Evolutionary conservation across 2,329 filamentous ascomycete genomes (phyloP), one percentile per base, ranked within the genome.

Genomic region (Mycosphaerella arachidis): DNA sequence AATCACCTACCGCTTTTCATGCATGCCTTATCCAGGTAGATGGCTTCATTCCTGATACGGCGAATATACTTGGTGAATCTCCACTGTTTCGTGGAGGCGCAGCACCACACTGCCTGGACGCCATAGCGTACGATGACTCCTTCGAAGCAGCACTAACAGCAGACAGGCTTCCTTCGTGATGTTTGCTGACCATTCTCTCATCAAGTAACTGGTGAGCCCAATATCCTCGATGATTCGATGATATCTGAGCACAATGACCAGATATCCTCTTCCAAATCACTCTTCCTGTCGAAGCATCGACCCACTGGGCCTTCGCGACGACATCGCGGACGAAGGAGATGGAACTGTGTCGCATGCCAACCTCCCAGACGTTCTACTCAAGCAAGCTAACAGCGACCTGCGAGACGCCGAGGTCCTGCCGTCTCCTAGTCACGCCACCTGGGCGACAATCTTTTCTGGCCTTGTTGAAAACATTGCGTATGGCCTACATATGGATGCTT

Each of bases 381-480:
- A 45, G 4, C 18, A 33, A 18, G 55, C 51, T 12, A 31, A 35
- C 9, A 13, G 6, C 9, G 45, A 48, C 10, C 53, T 61, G 16
- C 10, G 30, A 8, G 24, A 35, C 18, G n/a, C 53, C 8, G 52
- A 59, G 9, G 30, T 12, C 18, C 24, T 33, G 4, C 24, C 24
- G 7, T 13, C 50, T 6, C 29, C 18, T 5, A 9, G 6, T n/a
- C 33, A 10, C 4, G 7, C 29, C 20, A 27, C 45, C 10, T 61
- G 52, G 52, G 20, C 50, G 12, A 58, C 48, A 48, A 3, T 37
- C 20, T 50, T 58, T 45, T 35, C 50, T 10, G 48, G 30, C 9
- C 27, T 58, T n/a, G 24, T 62, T 2, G 24, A 59, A 29, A 57
- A 62, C 24, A 60, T 60, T 24, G 60, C 60, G 27, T 63, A 63